Evolutionary conservation across 148 eudicot genomes (phyloP).

Genomic region (Suaeda aralocaspica): DNA sequence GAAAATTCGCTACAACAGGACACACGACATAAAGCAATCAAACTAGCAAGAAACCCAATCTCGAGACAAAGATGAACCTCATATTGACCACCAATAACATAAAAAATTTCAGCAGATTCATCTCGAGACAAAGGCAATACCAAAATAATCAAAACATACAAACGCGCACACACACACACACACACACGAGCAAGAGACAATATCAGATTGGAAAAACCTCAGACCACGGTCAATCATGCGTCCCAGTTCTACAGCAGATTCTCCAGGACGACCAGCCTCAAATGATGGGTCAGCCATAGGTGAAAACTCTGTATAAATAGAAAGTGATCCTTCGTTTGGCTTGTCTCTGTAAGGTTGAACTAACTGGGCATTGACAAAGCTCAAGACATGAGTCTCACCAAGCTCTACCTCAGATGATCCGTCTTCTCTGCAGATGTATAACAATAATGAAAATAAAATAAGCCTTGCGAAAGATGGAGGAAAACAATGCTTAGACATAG

Average conservation of each 20-base stretch:
- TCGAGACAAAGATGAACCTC: too few species aligned
- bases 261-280: conserved; percentile 88
- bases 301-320: conserved; percentile 79
- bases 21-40: too few species aligned
- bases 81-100: too few species aligned
- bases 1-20: too few species aligned
- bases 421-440: conserved; percentile 54
- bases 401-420: conserved; percentile 91
- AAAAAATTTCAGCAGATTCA: too few species aligned
- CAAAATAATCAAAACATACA: too few species aligned
- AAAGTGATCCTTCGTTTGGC: conserved; percentile 83
- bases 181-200: too few species aligned
- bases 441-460: not conserved
- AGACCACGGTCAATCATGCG: conserved; percentile 91
- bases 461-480: too few species aligned
- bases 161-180: too few species aligned
- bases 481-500: not conserved
- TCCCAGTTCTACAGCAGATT: conserved; percentile 78
- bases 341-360: conserved; percentile 82
- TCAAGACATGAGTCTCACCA: conserved; percentile 85
- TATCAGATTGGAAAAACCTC: conserved; percentile 40
- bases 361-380: conserved; percentile 70
- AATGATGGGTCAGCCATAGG: conserved; percentile 96
- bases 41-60: too few species aligned
- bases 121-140: too few species aligned